Conservation (phyloP, 805 yeast species). For the Cyberlindnera maritima region DNA sequence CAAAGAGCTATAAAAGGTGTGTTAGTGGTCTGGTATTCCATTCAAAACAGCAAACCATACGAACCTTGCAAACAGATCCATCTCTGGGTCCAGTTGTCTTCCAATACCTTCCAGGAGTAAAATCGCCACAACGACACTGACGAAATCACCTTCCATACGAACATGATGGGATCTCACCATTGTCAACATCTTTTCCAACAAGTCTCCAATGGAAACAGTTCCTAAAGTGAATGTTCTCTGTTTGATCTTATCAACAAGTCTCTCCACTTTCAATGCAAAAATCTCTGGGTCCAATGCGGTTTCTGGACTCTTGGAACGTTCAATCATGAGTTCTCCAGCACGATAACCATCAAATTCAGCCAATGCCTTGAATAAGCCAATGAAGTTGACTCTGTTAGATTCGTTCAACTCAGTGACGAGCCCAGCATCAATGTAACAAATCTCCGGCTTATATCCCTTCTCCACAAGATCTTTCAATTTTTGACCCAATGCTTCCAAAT, state of each 20-base stretch:
- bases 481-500: constrained; percentile 42
- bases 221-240: constrained; percentile 90
- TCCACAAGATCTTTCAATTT: constrained; percentile 45
- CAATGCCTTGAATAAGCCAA: constrained; percentile 83
- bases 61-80: constrained; percentile 95
- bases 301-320: constrained; percentile 91
- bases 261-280: constrained; percentile 84
- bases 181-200: constrained; percentile 77
- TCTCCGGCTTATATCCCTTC: constrained; percentile 73
- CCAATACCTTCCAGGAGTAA: constrained; percentile 92
- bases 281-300: constrained; percentile 82
- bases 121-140: constrained; percentile 93
- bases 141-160: constrained; percentile 95
- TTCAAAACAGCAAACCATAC: constrained; percentile 47
- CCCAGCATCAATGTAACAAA: constrained; percentile 92
- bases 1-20: constrained; percentile 19
- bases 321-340: constrained; percentile 96
- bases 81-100: constrained; percentile 85
- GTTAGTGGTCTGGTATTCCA: constrained; percentile 32
- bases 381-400: constrained; percentile 74
- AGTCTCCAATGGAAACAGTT: constrained; percentile 86
- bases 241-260: constrained; percentile 76
- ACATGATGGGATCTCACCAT: constrained; percentile 96
- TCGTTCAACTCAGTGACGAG: constrained; percentile 86
- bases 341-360: constrained; percentile 90